Percentiles rank a stretch among this genome's conserved stretches.
These are phyloP conservation scores for Rhodomyrtus psidioides DNA, from an alignment of 441 rosid species.

Conservation along the genomic window DNA sequence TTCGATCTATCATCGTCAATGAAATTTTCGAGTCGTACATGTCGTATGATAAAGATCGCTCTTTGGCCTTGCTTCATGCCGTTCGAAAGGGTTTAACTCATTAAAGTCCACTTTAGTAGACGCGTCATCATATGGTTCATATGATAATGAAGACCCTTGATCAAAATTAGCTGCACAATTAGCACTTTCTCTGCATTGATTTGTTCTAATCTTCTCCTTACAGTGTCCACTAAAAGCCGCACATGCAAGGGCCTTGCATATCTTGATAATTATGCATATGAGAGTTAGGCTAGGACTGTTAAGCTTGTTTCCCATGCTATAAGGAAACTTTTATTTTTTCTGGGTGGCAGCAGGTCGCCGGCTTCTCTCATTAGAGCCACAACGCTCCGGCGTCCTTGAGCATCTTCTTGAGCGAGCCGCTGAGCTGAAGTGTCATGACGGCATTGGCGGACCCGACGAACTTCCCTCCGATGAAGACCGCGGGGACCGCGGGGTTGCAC, in stretches of 20 bases:
- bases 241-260: not conserved
- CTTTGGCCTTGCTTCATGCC: not conserved
- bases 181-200: not conserved
- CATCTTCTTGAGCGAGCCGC: conserved; percentile 14
- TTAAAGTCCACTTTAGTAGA: not conserved
- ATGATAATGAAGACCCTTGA: not conserved
- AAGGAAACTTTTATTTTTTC: not conserved
- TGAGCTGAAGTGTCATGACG: conserved; percentile 15
- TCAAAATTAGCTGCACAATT: not conserved
- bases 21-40: not conserved
- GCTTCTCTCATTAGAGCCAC: conserved; percentile 5
- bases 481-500: conserved; percentile 6
- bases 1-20: not conserved
- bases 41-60: not conserved
- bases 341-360: not conserved
- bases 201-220: not conserved
- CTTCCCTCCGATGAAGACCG: conserved; percentile 19
- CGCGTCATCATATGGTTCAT: not conserved
- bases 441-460: conserved; percentile 13
- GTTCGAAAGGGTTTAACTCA: not conserved
- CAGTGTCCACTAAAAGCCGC: not conserved
- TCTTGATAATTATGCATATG: not conserved
- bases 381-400: conserved; percentile 12
- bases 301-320: not conserved
- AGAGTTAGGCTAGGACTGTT: not conserved